phyloP scores from a whole-genome alignment of 139 green algal genomes.

The Chlorella sp. region DNA sequence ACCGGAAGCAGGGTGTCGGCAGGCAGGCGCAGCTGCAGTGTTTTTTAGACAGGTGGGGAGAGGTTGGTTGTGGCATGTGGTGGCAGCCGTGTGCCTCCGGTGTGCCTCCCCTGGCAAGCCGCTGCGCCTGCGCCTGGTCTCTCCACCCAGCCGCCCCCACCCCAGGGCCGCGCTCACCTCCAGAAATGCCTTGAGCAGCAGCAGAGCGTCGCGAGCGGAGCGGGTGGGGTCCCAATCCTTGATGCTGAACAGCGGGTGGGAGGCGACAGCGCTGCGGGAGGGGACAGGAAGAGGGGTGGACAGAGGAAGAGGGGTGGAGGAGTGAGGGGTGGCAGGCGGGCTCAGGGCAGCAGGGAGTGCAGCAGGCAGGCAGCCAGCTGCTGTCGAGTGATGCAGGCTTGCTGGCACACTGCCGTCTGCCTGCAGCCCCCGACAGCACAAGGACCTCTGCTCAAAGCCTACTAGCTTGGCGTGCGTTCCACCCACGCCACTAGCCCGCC shows the following conservation, averaged over 20 bases:
- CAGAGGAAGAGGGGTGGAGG: too few species aligned
- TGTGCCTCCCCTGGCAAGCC: too few species aligned
- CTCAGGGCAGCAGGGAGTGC: background rate
- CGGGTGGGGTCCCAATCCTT: constrained; percentile 78
- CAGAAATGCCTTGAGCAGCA: constrained; percentile 64
- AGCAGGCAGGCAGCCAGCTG: background rate
- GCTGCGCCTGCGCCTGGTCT: too few species aligned
- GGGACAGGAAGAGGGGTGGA: background rate
- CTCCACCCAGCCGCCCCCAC: background rate
- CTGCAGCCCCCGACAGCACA: too few species aligned
- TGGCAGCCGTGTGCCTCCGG: background rate
- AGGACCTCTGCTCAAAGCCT: too few species aligned
- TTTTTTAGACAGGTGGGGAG: too few species aligned
- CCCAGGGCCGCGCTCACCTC: constrained; percentile 49
- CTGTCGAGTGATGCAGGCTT: background rate
- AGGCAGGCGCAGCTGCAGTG: too few species aligned
- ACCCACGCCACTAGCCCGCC: too few species aligned
- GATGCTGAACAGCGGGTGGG: constrained; percentile 71
- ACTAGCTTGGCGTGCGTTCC: background rate
- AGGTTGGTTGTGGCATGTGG: background rate
- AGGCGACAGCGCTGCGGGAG: constrained; percentile 57
- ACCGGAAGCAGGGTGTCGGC: background rate
- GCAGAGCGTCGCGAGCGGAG: constrained; percentile 56
- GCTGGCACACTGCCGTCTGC: too few species aligned
- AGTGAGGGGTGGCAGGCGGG: background rate